Percentiles rank a stretch among this genome's conserved stretches.
phyloP scores from a whole-genome alignment of 805 yeast genomes.

The Candida sakaeoensis region DNA sequence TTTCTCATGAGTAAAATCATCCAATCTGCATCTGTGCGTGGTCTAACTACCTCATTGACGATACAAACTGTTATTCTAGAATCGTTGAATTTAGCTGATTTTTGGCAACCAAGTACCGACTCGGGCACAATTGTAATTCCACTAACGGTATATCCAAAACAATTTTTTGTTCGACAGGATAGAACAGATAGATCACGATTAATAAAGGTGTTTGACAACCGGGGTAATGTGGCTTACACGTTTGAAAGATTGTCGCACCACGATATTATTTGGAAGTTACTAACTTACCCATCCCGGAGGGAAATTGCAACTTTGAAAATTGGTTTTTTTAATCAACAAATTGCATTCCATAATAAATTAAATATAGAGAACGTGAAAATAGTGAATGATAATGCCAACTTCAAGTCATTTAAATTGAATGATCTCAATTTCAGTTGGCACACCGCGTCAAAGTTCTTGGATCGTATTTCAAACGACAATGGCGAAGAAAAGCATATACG shows the following conservation, averaged over 20 bases:
- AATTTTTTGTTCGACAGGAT: conserved; percentile 48
- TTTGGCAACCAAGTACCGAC: conserved; percentile 32
- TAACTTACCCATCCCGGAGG: conserved; percentile 39
- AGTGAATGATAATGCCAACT: conserved; percentile 34
- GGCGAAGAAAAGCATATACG: conserved; percentile 54
- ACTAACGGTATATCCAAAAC: conserved; percentile 35
- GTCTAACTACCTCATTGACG: conserved; percentile 37
- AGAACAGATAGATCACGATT: conserved; percentile 41
- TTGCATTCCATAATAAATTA: conserved; percentile 46
- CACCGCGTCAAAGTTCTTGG: conserved; percentile 48
- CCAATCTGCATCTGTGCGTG: conserved; percentile 47
- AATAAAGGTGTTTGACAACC: conserved; percentile 47
- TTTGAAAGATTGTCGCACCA: conserved; percentile 47
- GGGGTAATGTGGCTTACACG: conserved; percentile 43
- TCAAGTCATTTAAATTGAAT: conserved; percentile 45
- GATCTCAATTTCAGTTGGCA: conserved; percentile 62
- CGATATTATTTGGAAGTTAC: conserved; percentile 52
- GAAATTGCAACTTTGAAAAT: conserved; percentile 51
- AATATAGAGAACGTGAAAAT: conserved; percentile 46
- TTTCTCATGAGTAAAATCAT: conserved; percentile 25
- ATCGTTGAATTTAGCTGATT: conserved; percentile 36
- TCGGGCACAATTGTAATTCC: conserved; percentile 41
- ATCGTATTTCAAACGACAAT: conserved; percentile 49
- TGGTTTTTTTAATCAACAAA: conserved; percentile 42
- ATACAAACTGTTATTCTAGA: conserved; percentile 41